A percentile compares a stretch with the other conserved stretches of the same genome.
phyloP scores from a whole-genome alignment of 176 grass and related monocot species.

The Eleusine indica region DNA sequence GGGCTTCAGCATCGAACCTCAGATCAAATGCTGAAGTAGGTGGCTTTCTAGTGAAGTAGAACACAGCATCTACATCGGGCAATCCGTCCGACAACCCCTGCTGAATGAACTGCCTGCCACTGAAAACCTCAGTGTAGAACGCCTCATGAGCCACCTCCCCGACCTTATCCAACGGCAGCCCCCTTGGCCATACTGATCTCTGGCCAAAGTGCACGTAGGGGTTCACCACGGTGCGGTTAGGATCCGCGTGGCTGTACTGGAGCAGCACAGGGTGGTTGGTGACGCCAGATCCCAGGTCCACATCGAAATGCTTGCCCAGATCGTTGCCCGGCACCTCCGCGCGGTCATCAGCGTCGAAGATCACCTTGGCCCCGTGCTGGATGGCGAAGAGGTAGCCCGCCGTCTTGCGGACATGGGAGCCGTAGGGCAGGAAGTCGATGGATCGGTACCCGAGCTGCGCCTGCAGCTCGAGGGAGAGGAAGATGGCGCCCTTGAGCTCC shows the following conservation, averaged over 20 bases:
- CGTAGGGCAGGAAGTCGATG: conserved; percentile 90
- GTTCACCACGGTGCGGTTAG: conserved; percentile 90
- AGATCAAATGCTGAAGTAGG: conserved; percentile 62
- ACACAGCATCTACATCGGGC: conserved; percentile 90
- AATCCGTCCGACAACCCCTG: conserved; percentile 90
- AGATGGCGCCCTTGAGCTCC: conserved; percentile 95
- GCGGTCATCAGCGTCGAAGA: conserved; percentile 94
- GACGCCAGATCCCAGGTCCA: conserved; percentile 65
- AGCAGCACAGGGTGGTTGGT: conserved; percentile 77
- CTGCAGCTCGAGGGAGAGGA: conserved; percentile 91
- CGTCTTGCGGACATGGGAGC: conserved; percentile 87
- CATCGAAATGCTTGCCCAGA: conserved; percentile 79
- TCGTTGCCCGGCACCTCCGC: conserved; percentile 81
- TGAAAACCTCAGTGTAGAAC: conserved; percentile 92
- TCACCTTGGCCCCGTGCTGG: conserved; percentile 91
- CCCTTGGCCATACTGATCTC: conserved; percentile 92
- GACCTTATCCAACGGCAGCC: conserved; percentile 82
- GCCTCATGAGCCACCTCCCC: conserved; percentile 89
- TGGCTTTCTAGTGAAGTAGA: conserved; percentile 97
- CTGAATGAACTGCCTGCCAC: conserved; percentile 95
- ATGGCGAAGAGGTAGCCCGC: conserved; percentile 92
- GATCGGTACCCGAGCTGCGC: conserved; percentile 87
- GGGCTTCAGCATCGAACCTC: conserved; percentile 81
- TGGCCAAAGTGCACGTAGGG: conserved; percentile 98
- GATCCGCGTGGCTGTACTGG: conserved; percentile 91